Evolutionary conservation across 176 grass and related monocot species (phyloP), one percentile per base, ranked within the genome.

Genomic region (Bolboschoenus planiculmis): DNA sequence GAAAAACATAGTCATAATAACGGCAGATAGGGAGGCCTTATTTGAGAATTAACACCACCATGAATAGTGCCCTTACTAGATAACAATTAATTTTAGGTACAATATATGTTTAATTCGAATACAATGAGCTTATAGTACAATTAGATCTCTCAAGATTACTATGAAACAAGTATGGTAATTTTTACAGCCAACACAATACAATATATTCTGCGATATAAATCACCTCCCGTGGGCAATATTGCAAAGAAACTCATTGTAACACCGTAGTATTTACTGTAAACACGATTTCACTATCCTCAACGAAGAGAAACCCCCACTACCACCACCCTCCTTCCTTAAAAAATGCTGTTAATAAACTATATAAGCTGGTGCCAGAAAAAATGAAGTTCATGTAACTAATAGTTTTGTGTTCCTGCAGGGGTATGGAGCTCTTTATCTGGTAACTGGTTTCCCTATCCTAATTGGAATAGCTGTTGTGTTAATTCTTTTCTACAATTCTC

Each of bases 401-500:
- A 64, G 14, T 42, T 83, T 66, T 76, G 23, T 23, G n/a, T 76
- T 11, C 39, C 27, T 95, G 84, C 91, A 99, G 97, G 97, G 97
- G 65, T 99, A 93, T 50, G 88, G 93, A 66, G 97, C 96, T 75
- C 83, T 99, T 71, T 99, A 95, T 90, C 79, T 99, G 89, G 85
- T 95, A 81, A 89, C 93, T 5, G 96, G 73, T 37, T 95, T 93
- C 36, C 93, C 93, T 68, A 59, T 99, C 29, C 78, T 99, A 26
- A 95, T 99, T 68, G 97, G 84, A 59, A 85, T 99, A 48, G 88
- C 93, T 21, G 96, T 95, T 36, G 93, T 95, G 23, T 62, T 95
- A 33, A 93, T 99, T 54, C 96, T 99, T 79, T 99, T 95, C 84
- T 99, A 93, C 60, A 99, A 99, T 88, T 95, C 89, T 86, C 86